Base-by-base conservation (phyloP, 441 rosid genomes). In the Syzygium syzygioides region DNA sequence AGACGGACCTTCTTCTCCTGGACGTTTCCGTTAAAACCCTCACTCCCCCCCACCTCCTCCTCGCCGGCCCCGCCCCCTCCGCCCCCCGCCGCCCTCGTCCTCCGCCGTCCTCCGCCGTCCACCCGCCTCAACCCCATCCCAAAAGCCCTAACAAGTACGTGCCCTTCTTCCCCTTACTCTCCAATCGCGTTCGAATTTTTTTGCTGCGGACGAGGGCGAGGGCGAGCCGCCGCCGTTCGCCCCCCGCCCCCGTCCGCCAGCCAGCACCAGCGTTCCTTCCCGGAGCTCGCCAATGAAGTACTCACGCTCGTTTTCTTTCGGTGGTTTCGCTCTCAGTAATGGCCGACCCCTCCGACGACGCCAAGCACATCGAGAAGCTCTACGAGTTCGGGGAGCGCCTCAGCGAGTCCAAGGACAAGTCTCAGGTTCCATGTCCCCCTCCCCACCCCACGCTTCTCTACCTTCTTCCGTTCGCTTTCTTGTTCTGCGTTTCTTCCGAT, bases 361-460 rank as follows among this genome's bases (percentile, higher is more conserved):
- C 96, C 86, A 90, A 90, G 86, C 98, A 93, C 90, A 96, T 98
- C 93, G 98, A 96, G 94, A 95, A 95, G 95, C 98, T 98, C 86
- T 98, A 98, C 91, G 96, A 98, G 96, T 97, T 95, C 93, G 96
- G 99, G 14, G 99, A 98, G 90, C 94, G 98, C 5, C 98, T 98
- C 88, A 98, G 92, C 89, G 98, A 96, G 90, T 93, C 98, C 91
- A 98, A 98, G 91, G 99, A 98, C 90, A 98, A 98, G 95, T 94
- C 98, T 85, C 96, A 95, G 99, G 99, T 96, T 19, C 85, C 79
- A 30, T 28, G n/a, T 79, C 62, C 48, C 28, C 64, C 4, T 10
- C 4, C 26, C 26, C 62, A 3, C 15, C 15, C 15, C 54, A 1
- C 79, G 45, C 66, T 64, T 17, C 83, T 9, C 19, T 37, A 55